Base-by-base conservation (phyloP, 495 filamentous ascomycete genomes). In the Aspergillus mulundensis region DNA sequence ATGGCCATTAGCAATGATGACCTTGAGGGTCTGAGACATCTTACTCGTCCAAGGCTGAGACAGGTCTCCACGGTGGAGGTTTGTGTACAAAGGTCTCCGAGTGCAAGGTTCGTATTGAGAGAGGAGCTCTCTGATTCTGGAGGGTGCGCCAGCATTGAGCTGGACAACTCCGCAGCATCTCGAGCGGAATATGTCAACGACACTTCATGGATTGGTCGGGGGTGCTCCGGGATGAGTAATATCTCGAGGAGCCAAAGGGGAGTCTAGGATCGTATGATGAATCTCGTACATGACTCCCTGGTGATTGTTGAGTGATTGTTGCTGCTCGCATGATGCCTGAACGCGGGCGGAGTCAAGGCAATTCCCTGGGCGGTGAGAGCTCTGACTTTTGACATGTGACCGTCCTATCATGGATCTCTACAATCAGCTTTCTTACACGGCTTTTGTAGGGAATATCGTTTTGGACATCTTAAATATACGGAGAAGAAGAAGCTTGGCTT, bases 11-110 rank as follows among this genome's bases (percentile, higher is more conserved):
- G 48, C 18, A 24, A 53, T 18, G 23, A 30, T 7, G 49, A 56
- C 43, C 58, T 50, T 66, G 48, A 58, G 16, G 58, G 16, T 2
- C n/a, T 39, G 25, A 19, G 30, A 43, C 7, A 7, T 38, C 85
- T 61, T 83, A 94, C 90, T 96, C 89, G 76, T 97, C 92, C 50
- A 97, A 71, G n/a, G 88, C 84, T 34, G 85, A 84, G 21, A 87
- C 86, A 16, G 89, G 88, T 48, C 90, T 80, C 90, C 90, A 95
- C 70, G 85, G 84, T 10, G 87, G 81, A 23, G 78, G 67, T 25
- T 48, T 61, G 21, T 77, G 73, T 18, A 60, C 52, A 49, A 42
- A 30, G 28, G 52, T 42, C 12, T 56, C 54, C 12, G 71, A 67
- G 50, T 67, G 70, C 19, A 53, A 56, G n/a, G 66, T 69, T 25